Percentiles rank a stretch among this genome's conserved stretches.
phyloP scores from a whole-genome alignment of 1,284 basidiomycete species.

The Ceratobasidium sp. region DNA sequence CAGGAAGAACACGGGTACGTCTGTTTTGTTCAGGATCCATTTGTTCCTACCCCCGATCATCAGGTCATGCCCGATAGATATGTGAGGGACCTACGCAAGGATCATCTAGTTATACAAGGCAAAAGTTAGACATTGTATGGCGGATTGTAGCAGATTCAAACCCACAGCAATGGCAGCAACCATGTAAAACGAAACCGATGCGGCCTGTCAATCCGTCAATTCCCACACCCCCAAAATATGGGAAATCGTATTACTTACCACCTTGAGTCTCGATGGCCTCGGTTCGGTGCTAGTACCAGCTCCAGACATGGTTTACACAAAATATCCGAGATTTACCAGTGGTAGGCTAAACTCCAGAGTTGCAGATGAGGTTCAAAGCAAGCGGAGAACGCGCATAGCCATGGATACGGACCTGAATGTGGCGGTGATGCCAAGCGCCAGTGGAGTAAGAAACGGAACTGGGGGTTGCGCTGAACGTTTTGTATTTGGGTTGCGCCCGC shows the following conservation, averaged over 20 bases:
- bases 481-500: too few species aligned
- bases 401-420: slow-evolving; percentile 4
- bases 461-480: background rate
- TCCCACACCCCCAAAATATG: background rate
- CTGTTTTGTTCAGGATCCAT: slow-evolving; percentile 77
- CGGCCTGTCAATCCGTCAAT: slow-evolving; percentile 11
- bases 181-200: slow-evolving; percentile 75
- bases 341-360: too few species aligned
- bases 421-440: background rate
- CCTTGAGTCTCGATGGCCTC: slow-evolving; percentile 26
- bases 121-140: slow-evolving; percentile 49
- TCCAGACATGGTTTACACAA: background rate
- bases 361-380: background rate
- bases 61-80: slow-evolving; percentile 44
- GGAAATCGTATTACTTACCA: slow-evolving; percentile 3
- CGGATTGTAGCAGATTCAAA: slow-evolving; percentile 49
- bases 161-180: slow-evolving; percentile 83
- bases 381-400: slow-evolving; percentile 9
- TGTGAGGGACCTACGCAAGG: slow-evolving; percentile 69
- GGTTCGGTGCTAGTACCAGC: slow-evolving; percentile 23
- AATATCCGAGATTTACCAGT: background rate
- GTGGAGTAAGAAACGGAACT: background rate
- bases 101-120: slow-evolving; percentile 70
- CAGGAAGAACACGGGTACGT: slow-evolving; percentile 86
- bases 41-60: slow-evolving; percentile 67